These are phyloP conservation scores for Lasiodiplodia gonubiensis DNA, from an alignment of 2,329 filamentous ascomycete species.

Conservation along the genomic window DNA sequence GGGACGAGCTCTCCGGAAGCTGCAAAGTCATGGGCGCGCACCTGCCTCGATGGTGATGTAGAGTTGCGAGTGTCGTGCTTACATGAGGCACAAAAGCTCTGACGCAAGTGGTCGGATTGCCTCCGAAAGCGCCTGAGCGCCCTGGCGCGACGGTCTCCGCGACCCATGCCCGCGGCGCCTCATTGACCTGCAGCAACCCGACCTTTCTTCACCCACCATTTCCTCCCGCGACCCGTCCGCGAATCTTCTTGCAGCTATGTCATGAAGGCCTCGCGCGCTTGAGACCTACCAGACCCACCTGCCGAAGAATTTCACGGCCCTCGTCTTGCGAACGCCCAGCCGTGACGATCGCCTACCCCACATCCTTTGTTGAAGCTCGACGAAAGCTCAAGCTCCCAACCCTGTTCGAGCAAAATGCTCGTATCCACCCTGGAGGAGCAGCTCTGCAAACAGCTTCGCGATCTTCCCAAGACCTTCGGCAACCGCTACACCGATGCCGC, in stretches of 20 bases:
- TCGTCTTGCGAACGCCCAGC: neutral
- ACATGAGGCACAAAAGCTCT: conserved; percentile 23
- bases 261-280: neutral
- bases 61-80: conserved; percentile 2
- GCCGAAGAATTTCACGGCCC: neutral
- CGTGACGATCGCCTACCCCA: conserved; percentile 28
- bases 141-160: conserved; percentile 5
- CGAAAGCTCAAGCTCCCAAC: conserved; percentile 17
- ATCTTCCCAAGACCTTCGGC: conserved; percentile 73
- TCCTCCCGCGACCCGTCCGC: conserved; percentile 6
- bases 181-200: conserved; percentile 15
- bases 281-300: neutral
- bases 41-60: neutral
- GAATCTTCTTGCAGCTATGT: conserved; percentile 2
- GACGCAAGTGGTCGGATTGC: conserved; percentile 24
- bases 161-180: conserved; percentile 12
- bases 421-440: conserved; percentile 69
- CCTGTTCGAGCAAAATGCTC: conserved; percentile 45
- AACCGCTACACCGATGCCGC: conserved; percentile 79
- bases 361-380: conserved; percentile 23
- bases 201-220: conserved; percentile 3
- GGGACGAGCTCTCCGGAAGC: neutral
- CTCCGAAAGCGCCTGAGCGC: conserved; percentile 5
- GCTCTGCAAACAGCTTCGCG: conserved; percentile 81
- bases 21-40: neutral